These are phyloP conservation scores for Naumovozyma castellii DNA, from an alignment of 805 yeast species.

Conservation along the genomic window DNA sequence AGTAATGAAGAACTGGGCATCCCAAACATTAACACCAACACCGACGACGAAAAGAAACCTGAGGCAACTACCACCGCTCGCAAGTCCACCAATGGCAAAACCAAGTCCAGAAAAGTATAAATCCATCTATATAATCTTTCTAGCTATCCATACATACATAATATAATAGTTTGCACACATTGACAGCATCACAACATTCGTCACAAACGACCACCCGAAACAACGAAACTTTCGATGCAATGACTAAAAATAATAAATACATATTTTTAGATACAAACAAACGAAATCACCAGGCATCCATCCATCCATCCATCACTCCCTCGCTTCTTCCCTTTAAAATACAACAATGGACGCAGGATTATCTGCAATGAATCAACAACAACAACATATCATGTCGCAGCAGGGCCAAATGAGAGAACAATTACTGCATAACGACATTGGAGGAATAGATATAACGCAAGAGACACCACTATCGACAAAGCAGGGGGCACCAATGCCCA, in stretches of 20 bases:
- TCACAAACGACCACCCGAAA: too few relatives aligned
- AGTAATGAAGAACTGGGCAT: conserved; percentile 21
- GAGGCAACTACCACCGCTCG: conserved; percentile 1
- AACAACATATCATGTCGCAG: conserved; percentile 2
- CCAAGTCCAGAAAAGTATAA: conserved; percentile 8
- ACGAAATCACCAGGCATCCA: too few relatives aligned
- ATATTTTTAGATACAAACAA: too few relatives aligned
- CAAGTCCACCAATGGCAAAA: background rate
- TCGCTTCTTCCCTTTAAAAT: too few relatives aligned
- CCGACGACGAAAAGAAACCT: background rate
- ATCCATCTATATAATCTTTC: background rate
- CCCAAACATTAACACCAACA: conserved; percentile 5
- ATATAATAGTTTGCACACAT: background rate
- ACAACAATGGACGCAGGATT: conserved; percentile 30
- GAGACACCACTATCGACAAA: conserved; percentile 28
- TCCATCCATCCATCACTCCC: too few relatives aligned
- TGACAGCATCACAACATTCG: too few relatives aligned
- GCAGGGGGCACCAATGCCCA: background rate
- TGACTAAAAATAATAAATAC: too few relatives aligned
- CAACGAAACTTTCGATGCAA: too few relatives aligned
- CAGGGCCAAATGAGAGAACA: conserved; percentile 27
- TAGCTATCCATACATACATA: background rate
- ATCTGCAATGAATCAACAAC: conserved; percentile 12
- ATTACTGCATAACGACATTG: conserved; percentile 33
- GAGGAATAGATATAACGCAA: conserved; percentile 36